Conservation (phyloP, 148 eudicot species). For the Mesembryanthemum crystallinum region DNA sequence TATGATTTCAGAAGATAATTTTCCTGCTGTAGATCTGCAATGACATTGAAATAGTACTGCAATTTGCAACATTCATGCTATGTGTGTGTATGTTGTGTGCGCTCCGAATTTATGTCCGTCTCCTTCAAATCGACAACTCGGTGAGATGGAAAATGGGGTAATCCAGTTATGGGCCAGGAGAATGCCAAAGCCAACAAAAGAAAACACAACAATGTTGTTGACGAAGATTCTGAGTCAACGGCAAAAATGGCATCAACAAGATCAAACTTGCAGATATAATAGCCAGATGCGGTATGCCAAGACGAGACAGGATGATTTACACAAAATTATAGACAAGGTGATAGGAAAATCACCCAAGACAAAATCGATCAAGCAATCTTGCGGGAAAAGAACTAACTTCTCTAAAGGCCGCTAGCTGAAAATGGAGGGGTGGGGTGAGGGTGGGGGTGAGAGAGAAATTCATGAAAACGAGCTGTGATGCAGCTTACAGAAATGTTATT, state of each 20-base stretch:
- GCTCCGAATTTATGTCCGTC: too few relatives aligned
- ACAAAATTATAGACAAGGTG: slow-evolving; percentile 8
- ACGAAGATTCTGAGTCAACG: slow-evolving; percentile 9
- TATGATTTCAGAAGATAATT: too few relatives aligned
- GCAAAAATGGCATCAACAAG: slow-evolving; percentile 1
- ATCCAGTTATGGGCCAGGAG: too few relatives aligned
- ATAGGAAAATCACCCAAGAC: slow-evolving; percentile 7
- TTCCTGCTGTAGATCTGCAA: too few relatives aligned
- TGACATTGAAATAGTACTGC: too few relatives aligned
- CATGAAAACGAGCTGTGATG: neutral
- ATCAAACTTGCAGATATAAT: slow-evolving; percentile 3
- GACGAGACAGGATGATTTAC: slow-evolving; percentile 10
- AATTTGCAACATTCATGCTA: too few relatives aligned
- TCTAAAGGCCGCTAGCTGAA: neutral
- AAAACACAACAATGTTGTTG: neutral
- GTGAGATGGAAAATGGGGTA: too few relatives aligned
- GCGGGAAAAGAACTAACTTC: neutral
- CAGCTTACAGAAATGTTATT: neutral
- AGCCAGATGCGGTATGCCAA: neutral
- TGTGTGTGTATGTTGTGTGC: too few relatives aligned
- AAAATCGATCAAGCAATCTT: slow-evolving; percentile 23
- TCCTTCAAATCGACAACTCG: too few relatives aligned
- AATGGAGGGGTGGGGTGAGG: neutral
- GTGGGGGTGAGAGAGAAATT: neutral
- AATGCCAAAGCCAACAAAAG: neutral